phyloP scores from a whole-genome alignment of 805 yeast genomes.

The Barnettozyma vustinii region DNA sequence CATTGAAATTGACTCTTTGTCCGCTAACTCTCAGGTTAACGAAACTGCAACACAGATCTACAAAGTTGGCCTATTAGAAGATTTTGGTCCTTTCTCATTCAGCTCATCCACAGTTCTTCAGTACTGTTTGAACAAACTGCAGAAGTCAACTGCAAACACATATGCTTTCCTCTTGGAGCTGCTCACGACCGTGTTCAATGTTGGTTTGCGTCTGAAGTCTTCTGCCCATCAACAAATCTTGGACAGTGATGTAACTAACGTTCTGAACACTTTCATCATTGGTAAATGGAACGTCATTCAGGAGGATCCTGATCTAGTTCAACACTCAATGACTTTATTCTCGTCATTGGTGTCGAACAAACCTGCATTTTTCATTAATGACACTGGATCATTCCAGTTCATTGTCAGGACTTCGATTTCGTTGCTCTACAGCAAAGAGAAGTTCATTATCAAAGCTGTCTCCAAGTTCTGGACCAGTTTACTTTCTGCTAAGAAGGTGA shows the following conservation, averaged over 20 bases:
- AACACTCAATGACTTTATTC: slow-evolving; percentile 46
- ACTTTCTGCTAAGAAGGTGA: slow-evolving; percentile 41
- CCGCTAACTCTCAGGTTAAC: slow-evolving; percentile 43
- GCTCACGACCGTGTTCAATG: slow-evolving; percentile 14
- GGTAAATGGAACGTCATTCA: slow-evolving; percentile 26
- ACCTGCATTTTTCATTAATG: slow-evolving; percentile 43
- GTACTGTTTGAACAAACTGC: slow-evolving; percentile 31
- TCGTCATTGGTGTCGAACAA: slow-evolving; percentile 41
- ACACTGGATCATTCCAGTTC: slow-evolving; percentile 25
- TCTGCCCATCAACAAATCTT: slow-evolving; percentile 5
- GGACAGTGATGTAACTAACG: slow-evolving; percentile 11
- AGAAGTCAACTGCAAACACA: slow-evolving; percentile 7
- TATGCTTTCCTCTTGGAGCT: slow-evolving; percentile 16
- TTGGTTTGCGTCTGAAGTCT: slow-evolving; percentile 11
- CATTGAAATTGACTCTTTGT: slow-evolving; percentile 31
- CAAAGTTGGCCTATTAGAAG: slow-evolving; percentile 59
- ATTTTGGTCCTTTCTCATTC: slow-evolving; percentile 65
- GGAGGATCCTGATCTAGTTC: slow-evolving; percentile 56
- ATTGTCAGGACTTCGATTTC: slow-evolving; percentile 24
- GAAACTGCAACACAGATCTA: slow-evolving; percentile 62
- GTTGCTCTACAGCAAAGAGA: slow-evolving; percentile 39
- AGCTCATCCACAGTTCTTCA: slow-evolving; percentile 34
- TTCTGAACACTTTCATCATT: slow-evolving; percentile 18
- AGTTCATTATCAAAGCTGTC: slow-evolving; percentile 43
- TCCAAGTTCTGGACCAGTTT: slow-evolving; percentile 50